Conservation (phyloP, 2,329 filamentous ascomycete species). For the Curvularia verruculosa region DNA sequence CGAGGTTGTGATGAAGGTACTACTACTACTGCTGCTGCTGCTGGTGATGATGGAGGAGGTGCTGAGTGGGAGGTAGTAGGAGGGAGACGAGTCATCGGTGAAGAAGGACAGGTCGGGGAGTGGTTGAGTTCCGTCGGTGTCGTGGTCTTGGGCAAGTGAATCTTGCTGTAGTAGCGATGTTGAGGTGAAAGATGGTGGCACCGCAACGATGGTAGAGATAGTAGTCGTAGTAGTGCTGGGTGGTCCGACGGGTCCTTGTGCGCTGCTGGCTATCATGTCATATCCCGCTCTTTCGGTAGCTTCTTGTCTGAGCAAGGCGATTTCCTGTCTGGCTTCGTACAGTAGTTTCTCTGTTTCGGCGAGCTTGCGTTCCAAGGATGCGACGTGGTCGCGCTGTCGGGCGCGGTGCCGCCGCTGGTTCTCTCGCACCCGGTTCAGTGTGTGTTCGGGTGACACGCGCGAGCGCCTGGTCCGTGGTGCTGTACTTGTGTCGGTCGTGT, state of each 20-base stretch:
- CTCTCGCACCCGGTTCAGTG: slow-evolving; percentile 54
- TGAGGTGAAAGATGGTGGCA: slow-evolving; percentile 4
- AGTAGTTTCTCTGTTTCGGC: slow-evolving; percentile 38
- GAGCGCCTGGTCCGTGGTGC: slow-evolving; percentile 23
- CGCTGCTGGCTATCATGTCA: background rate
- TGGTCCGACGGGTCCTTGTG: background rate
- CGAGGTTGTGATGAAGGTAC: background rate
- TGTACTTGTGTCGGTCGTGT: slow-evolving; percentile 14
- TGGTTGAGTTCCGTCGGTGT: slow-evolving; percentile 9
- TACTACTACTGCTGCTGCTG: background rate
- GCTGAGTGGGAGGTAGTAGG: background rate
- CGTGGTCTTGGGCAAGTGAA: slow-evolving; percentile 7
- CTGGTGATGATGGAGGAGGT: too few relatives aligned
- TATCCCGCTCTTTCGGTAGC: slow-evolving; percentile 5
- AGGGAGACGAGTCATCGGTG: background rate
- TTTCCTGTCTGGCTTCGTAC: slow-evolving; percentile 34
- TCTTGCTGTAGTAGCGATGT: slow-evolving; percentile 1
- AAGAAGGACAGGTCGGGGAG: slow-evolving; percentile 21
- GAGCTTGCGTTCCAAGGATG: slow-evolving; percentile 47
- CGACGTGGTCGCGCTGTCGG: slow-evolving; percentile 50
- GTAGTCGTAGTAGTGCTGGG: background rate
- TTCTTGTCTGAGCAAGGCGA: slow-evolving; percentile 30
- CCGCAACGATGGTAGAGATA: background rate
- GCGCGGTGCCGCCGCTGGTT: slow-evolving; percentile 61
- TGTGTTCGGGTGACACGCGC: slow-evolving; percentile 43